Base-by-base conservation (phyloP, 768 basidiomycete species). In the Botryobasidium botryosum region DNA sequence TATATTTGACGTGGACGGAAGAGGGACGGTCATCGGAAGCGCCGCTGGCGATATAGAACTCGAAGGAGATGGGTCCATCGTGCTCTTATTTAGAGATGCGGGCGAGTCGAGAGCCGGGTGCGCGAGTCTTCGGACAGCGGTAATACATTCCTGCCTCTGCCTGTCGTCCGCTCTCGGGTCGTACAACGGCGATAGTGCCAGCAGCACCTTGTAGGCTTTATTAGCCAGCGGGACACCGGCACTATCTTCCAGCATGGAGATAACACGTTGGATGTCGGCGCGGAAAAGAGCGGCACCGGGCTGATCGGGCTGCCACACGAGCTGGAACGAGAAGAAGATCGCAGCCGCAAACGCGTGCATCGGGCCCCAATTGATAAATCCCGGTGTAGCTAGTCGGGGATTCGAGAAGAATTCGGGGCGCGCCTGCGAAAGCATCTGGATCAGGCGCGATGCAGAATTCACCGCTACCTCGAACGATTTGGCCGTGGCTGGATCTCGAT, bases 271-370 rank as follows among this genome's bases (percentile, higher is more conserved):
- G 54, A 87, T 79, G 53, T 77, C 79, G 27, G 71, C 70, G 17
- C 82, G 77, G 63, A 84, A 84, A 28, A 82, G 65, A 24, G 71
- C 72, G 35, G 79, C 79, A 21, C 79, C 82, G 36, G 79, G 77
- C 51, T 83, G 81, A 49, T 80, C 79, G 41, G 81, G 78, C 53
- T 81, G 77, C 28, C 76, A 71, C 53, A 85, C 77, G 40, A 86
- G 69, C 54, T 86, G 82, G 63, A 85, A 85, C n/a, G 80, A 79
- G 69, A 86, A 84, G 62, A 86, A 86, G 77, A 86, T 84, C 39
- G 81, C 80, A n/a, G 84, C 82, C 40, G 77, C 77, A 64, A 86
- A 86, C 52, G 77, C 74, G 56, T 86, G 83, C 62, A 79, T 81
- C 0, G 80, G 78, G 4, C 77, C 77, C 77, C 82, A 85, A 52